These are phyloP conservation scores for Apostasia shenzhenica DNA, from an alignment of 106 monocot species.

Conservation along the genomic window DNA sequence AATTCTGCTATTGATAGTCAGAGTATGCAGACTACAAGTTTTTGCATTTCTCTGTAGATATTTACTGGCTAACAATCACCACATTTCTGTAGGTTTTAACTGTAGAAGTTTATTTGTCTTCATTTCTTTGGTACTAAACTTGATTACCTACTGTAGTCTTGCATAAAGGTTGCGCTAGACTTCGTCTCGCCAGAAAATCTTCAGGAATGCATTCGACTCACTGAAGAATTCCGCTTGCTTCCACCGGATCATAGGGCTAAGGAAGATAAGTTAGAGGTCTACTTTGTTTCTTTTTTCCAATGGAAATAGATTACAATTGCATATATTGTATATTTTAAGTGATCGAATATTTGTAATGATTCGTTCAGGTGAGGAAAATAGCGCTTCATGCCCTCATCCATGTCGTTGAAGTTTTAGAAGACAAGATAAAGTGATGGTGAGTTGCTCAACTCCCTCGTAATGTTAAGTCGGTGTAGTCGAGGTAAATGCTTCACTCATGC, in stretches of 20 bases:
- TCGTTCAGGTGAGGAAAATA: constrained; percentile 5
- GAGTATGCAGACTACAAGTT: no score
- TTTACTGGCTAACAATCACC: no score
- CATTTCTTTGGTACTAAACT: not conserved
- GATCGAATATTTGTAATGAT: not conserved
- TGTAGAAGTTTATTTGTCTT: no score
- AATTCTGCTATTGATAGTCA: no score
- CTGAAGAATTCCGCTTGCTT: constrained; percentile 34
- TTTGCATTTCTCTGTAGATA: no score
- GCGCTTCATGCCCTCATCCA: constrained; percentile 5
- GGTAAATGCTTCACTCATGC: no score
- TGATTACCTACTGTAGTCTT: constrained; percentile 23
- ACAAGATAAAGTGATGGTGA: no score
- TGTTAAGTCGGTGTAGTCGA: no score
- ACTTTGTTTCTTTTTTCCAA: not conserved
- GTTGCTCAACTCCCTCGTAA: no score
- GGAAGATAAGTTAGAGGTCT: constrained; percentile 41
- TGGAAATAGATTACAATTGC: not conserved
- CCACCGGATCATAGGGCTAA: constrained; percentile 34
- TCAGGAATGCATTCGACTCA: constrained; percentile 24
- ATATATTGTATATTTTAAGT: not conserved
- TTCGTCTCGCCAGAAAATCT: constrained; percentile 51
- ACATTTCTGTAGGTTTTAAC: no score
- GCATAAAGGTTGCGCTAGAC: constrained; percentile 49
- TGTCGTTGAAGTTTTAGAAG: not conserved